A percentile compares a stretch with the other conserved stretches of the same genome.
Conservation (phyloP, 768 basidiomycete species). For the Roridomyces roridus region DNA sequence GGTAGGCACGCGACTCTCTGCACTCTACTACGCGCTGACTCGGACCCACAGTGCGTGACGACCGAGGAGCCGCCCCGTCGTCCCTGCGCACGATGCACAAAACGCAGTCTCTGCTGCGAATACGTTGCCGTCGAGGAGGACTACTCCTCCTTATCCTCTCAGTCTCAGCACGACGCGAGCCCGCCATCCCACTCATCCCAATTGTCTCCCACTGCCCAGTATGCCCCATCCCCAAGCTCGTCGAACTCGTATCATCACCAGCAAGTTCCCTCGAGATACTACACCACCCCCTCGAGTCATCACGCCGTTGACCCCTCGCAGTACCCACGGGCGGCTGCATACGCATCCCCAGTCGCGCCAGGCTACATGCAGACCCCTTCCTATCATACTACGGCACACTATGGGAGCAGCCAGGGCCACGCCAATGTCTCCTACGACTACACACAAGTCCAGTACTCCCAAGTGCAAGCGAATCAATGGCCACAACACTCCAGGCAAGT, state of each 20-base stretch:
- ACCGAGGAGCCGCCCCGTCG: constrained; percentile 30
- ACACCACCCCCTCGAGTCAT: not conserved
- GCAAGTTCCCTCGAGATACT: too few species aligned
- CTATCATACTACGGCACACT: not conserved
- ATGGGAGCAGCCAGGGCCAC: too few species aligned
- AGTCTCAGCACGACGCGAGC: constrained; percentile 10
- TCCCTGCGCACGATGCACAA: constrained; percentile 49
- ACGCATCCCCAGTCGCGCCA: not conserved
- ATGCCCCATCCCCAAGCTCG: too few species aligned
- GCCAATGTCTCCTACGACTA: too few species aligned
- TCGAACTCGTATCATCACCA: not conserved
- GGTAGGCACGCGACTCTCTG: constrained; percentile 35
- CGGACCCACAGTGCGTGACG: constrained; percentile 36
- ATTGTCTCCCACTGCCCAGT: not conserved
- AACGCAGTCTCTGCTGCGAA: constrained; percentile 42
- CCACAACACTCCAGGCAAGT: too few species aligned
- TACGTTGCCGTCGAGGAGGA: constrained; percentile 50
- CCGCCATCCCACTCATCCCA: not conserved
- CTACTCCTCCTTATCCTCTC: constrained; percentile 4
- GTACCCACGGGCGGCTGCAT: too few species aligned
- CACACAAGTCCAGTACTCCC: too few species aligned
- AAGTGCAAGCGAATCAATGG: too few species aligned
- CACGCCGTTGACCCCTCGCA: too few species aligned
- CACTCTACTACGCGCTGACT: constrained; percentile 1
- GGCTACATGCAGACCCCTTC: not conserved